phyloP scores from a whole-genome alignment of 352 stramenopile species.

The Phytopythium aichiense region DNA sequence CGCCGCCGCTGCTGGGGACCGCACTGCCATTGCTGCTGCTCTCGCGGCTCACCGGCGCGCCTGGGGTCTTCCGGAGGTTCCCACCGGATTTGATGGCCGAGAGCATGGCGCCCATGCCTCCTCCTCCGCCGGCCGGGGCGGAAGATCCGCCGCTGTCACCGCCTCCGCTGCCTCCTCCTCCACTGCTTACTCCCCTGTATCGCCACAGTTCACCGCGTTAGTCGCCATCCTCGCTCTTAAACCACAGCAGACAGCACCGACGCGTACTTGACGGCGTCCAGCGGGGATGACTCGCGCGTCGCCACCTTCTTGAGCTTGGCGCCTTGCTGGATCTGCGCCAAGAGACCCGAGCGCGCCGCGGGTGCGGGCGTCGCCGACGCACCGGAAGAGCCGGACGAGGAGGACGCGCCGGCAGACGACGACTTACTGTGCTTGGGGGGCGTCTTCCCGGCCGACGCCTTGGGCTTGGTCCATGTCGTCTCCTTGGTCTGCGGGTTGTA shows the following conservation, averaged over 20 bases:
- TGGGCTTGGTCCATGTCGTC: slow-evolving; percentile 78
- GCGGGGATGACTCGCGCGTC: slow-evolving; percentile 63
- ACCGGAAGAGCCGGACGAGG: neutral
- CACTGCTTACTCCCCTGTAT: slow-evolving; percentile 9
- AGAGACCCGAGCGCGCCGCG: slow-evolving; percentile 44
- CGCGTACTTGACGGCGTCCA: slow-evolving; percentile 35
- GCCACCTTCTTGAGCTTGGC: slow-evolving; percentile 74
- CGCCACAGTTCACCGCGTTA: neutral
- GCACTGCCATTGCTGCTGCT: slow-evolving; percentile 13
- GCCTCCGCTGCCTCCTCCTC: slow-evolving; percentile 4
- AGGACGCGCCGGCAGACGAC: neutral
- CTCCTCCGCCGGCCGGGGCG: slow-evolving; percentile 9
- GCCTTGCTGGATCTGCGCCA: slow-evolving; percentile 73
- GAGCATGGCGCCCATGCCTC: slow-evolving; percentile 66
- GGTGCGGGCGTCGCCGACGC: slow-evolving; percentile 8
- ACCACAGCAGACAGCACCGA: neutral
- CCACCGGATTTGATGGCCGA: slow-evolving; percentile 65
- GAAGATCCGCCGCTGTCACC: slow-evolving; percentile 9
- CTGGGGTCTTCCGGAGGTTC: slow-evolving; percentile 55
- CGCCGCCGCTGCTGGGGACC: slow-evolving; percentile 13
- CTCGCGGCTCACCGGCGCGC: slow-evolving; percentile 14
- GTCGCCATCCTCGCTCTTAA: neutral
- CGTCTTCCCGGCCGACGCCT: slow-evolving; percentile 23
- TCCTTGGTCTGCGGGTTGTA: slow-evolving; percentile 88
- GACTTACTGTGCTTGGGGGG: slow-evolving; percentile 33